Evolutionary conservation across 2,329 filamentous ascomycete species (phyloP).

Genomic region (Karstenula rhodostoma): DNA sequence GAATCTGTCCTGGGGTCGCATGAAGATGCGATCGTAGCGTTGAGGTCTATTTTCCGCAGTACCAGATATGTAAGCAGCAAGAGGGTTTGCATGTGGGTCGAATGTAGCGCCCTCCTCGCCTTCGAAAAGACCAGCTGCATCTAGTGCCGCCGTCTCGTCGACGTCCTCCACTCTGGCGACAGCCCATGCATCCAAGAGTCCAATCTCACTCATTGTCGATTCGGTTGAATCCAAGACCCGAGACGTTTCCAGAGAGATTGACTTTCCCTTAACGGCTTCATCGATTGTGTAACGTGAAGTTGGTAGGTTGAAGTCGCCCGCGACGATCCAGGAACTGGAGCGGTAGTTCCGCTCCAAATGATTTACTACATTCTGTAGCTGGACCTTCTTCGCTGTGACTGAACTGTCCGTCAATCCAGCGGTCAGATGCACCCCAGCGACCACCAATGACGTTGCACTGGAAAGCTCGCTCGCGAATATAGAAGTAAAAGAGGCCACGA

Average conservation of each 20-base stretch:
- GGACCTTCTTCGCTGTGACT: slow-evolving; percentile 64
- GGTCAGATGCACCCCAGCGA: slow-evolving; percentile 69
- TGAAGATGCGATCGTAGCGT: slow-evolving; percentile 70
- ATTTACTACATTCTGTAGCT: slow-evolving; percentile 61
- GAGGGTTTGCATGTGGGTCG: slow-evolving; percentile 64
- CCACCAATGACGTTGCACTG: slow-evolving; percentile 53
- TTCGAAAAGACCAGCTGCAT: slow-evolving; percentile 53
- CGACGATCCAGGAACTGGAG: slow-evolving; percentile 62
- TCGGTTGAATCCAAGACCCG: slow-evolving; percentile 59
- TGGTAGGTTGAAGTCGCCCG: slow-evolving; percentile 71
- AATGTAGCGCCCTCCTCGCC: slow-evolving; percentile 73
- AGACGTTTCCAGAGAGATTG: slow-evolving; percentile 61
- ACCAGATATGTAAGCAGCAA: slow-evolving; percentile 63
- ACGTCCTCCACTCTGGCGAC: slow-evolving; percentile 55
- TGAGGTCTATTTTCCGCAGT: slow-evolving; percentile 69
- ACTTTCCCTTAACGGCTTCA: slow-evolving; percentile 60
- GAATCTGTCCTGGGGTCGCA: slow-evolving; percentile 55
- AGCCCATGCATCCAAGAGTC: slow-evolving; percentile 63
- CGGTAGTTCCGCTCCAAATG: slow-evolving; percentile 56
- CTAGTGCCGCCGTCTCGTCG: slow-evolving; percentile 45
- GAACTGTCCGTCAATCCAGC: slow-evolving; percentile 67
- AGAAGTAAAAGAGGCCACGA: slow-evolving; percentile 57
- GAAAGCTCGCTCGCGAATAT: slow-evolving; percentile 39
- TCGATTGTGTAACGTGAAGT: slow-evolving; percentile 67
- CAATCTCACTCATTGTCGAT: slow-evolving; percentile 53